A percentile compares a stretch with the other conserved stretches of the same genome.
Conservation (phyloP, 805 yeast genomes). For the Blastobotrys mokoenaii region DNA sequence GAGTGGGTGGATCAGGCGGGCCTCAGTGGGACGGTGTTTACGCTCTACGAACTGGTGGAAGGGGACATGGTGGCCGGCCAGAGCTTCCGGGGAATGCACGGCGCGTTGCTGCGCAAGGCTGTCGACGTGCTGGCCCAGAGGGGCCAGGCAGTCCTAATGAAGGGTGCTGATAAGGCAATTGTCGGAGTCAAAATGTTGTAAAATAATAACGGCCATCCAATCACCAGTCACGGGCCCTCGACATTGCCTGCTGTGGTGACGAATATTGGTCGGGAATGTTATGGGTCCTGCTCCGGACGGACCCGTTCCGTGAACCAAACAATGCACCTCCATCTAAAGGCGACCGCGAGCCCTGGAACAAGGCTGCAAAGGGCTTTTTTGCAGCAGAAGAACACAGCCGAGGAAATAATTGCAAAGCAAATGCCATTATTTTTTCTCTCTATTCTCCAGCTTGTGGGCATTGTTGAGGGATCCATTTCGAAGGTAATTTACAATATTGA, state of each 20-base stretch:
- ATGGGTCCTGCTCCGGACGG: background rate
- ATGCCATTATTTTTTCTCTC: no score
- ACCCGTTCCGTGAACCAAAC: background rate
- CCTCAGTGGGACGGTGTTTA: slow-evolving; percentile 66
- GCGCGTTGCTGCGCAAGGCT: slow-evolving; percentile 43
- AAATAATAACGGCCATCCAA: background rate
- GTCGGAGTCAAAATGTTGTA: slow-evolving; percentile 55
- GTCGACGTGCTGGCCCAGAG: slow-evolving; percentile 52
- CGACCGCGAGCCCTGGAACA: no score
- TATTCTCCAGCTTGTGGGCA: no score
- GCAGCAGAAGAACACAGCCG: no score
- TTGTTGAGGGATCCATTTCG: no score
- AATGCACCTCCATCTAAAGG: no score
- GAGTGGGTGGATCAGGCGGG: slow-evolving; percentile 76
- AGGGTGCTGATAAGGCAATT: slow-evolving; percentile 55
- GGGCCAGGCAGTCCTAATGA: slow-evolving; percentile 66
- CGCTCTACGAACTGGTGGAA: slow-evolving; percentile 69
- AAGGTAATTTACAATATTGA: no score
- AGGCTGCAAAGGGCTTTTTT: no score
- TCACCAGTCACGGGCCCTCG: no score
- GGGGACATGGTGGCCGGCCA: slow-evolving; percentile 51
- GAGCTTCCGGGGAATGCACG: slow-evolving; percentile 58
- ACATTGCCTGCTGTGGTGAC: no score
- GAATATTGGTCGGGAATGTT: no score
- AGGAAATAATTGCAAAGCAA: no score